These are phyloP conservation scores for Castanopsis chinensis DNA, from an alignment of 306 rosid species.

Conservation along the genomic window DNA sequence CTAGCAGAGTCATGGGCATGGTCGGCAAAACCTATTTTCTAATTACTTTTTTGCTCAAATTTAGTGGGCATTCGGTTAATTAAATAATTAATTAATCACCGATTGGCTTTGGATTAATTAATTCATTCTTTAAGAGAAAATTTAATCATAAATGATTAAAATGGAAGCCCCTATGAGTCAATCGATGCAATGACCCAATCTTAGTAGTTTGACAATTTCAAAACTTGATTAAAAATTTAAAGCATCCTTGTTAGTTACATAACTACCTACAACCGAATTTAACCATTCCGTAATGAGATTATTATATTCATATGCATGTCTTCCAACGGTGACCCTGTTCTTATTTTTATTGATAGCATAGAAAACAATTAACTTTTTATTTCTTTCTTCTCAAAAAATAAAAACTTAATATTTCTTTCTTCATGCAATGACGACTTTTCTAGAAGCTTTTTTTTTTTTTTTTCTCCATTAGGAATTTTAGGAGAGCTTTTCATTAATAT, in stretches of 20 bases:
- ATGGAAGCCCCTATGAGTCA: not conserved
- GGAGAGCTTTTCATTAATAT: too few species aligned
- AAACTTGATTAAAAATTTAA: conserved; percentile 12
- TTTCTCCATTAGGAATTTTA: too few species aligned
- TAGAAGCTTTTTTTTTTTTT: too few species aligned
- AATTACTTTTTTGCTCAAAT: not conserved
- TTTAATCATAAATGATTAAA: not conserved
- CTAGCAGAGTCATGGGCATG: conserved; percentile 19
- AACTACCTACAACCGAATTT: conserved; percentile 36
- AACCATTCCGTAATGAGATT: not conserved
- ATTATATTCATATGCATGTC: too few species aligned
- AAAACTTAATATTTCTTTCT: too few species aligned
- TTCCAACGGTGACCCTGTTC: too few species aligned
- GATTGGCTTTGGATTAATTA: not conserved
- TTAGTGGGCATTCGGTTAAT: not conserved
- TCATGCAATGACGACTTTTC: too few species aligned
- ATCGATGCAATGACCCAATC: not conserved
- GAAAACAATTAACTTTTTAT: too few species aligned
- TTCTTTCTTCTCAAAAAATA: too few species aligned
- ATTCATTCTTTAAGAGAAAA: not conserved
- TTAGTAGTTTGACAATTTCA: not conserved
- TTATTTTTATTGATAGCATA: too few species aligned
- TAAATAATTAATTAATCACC: not conserved
- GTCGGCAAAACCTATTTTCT: conserved; percentile 19
- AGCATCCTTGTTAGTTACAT: conserved; percentile 6